Evolutionary conservation across 495 filamentous ascomycete species (phyloP).

Genomic region (Xylaria scruposa): DNA sequence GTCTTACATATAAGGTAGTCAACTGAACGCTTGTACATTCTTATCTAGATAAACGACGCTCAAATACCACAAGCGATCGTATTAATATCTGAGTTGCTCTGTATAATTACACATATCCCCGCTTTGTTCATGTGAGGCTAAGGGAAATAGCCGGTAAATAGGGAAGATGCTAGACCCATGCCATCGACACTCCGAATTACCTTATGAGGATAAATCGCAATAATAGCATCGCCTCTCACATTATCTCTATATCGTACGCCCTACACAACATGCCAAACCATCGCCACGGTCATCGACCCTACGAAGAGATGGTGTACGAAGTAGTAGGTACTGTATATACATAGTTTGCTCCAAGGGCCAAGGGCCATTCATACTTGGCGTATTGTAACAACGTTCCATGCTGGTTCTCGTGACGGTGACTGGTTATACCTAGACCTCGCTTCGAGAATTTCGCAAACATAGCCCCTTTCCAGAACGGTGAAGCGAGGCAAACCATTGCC

Average conservation of each 20-base stretch:
- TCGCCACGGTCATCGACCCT: background rate
- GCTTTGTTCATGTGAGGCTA: background rate
- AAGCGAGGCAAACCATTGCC: background rate
- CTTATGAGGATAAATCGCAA: constrained; percentile 26
- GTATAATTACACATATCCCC: background rate
- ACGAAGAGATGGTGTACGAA: background rate
- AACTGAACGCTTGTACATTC: background rate
- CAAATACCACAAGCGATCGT: background rate
- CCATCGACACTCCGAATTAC: constrained; percentile 36
- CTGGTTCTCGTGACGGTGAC: background rate
- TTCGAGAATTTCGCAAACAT: constrained; percentile 3
- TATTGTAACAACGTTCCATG: background rate
- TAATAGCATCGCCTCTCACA: background rate
- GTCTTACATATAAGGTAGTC: background rate
- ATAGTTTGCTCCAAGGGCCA: constrained; percentile 11
- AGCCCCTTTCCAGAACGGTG: background rate
- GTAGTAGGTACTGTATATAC: background rate
- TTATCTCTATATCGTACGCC: background rate
- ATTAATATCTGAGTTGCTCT: background rate
- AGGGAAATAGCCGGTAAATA: constrained; percentile 36
- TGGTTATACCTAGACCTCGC: constrained; percentile 9
- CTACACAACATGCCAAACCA: background rate
- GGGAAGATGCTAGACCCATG: constrained; percentile 20
- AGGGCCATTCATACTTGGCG: background rate
- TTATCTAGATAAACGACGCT: background rate